phyloP scores from a whole-genome alignment of 768 basidiomycete genomes.

The Scleroderma bovista region DNA sequence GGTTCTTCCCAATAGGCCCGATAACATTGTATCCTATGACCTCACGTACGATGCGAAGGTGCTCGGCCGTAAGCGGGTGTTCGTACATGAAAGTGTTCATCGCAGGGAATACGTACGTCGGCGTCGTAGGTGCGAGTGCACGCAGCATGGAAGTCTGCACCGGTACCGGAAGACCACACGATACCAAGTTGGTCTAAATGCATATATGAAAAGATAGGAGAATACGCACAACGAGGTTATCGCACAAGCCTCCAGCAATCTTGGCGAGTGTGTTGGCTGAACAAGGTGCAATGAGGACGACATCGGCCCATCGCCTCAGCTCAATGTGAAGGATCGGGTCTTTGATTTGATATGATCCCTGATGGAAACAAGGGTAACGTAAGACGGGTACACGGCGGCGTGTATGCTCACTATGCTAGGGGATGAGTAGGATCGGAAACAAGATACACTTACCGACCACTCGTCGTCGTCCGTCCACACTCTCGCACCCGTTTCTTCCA shows the following conservation, averaged over 20 bases:
- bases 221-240: slow-evolving; percentile 29
- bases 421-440: not conserved
- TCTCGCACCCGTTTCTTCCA: slow-evolving; percentile 46
- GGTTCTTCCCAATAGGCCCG: slow-evolving; percentile 83
- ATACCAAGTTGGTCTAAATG: not conserved
- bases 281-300: slow-evolving; percentile 92
- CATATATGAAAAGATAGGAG: not conserved
- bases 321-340: slow-evolving; percentile 97
- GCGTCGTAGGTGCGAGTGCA: slow-evolving; percentile 76
- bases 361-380: slow-evolving; percentile 1
- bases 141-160: slow-evolving; percentile 73
- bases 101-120: slow-evolving; percentile 89
- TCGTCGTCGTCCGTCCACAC: slow-evolving; percentile 93
- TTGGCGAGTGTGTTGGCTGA: slow-evolving; percentile 97
- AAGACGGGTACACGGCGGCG: too few relatives aligned
- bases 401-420: too few relatives aligned
- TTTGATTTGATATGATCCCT: slow-evolving; percentile 74
- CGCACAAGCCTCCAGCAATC: slow-evolving; percentile 61
- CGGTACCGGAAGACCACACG: not conserved
- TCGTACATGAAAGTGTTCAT: slow-evolving; percentile 99
- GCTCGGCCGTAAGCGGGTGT: slow-evolving; percentile 85
- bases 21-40: slow-evolving; percentile 75
- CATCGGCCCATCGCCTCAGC: slow-evolving; percentile 88
- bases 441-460: slow-evolving; percentile 65
- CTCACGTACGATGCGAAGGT: slow-evolving; percentile 69